Conservation (phyloP, 257 asterid genomes). For the Petunia secreta region DNA sequence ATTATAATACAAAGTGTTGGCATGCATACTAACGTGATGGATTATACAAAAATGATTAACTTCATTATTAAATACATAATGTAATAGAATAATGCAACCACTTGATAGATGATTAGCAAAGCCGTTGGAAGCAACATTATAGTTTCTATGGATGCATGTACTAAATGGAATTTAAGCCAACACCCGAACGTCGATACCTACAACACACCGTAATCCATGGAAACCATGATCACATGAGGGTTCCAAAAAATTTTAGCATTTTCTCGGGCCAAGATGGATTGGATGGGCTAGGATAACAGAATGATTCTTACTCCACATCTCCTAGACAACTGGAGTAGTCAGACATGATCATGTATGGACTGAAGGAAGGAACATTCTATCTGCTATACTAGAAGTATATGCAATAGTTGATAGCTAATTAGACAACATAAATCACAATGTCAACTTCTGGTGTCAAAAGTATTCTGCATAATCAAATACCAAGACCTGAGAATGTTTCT, state of each 20-base stretch:
- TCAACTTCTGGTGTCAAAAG: background rate
- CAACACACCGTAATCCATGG: conserved; percentile 39
- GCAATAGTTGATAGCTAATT: background rate
- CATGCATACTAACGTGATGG: conserved; percentile 65
- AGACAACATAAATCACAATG: background rate
- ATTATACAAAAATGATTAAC: conserved; percentile 36
- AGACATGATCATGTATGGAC: conserved; percentile 6
- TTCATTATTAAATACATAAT: conserved; percentile 32
- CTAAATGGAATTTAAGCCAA: conserved; percentile 55
- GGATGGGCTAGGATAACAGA: background rate
- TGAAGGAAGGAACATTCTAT: conserved; percentile 2
- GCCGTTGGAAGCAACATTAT: conserved; percentile 22
- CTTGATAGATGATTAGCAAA: conserved; percentile 2
- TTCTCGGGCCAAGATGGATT: conserved; percentile 19
- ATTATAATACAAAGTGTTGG: conserved; percentile 50
- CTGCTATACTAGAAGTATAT: background rate
- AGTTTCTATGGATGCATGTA: conserved; percentile 50
- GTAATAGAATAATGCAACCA: conserved; percentile 26
- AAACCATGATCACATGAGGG: conserved; percentile 32
- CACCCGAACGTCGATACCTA: conserved; percentile 46
- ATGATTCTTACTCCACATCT: background rate
- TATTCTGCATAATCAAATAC: background rate
- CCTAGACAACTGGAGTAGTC: background rate
- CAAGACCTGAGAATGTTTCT: background rate
- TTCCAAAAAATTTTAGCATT: conserved; percentile 5